Evolutionary conservation across 2,329 filamentous ascomycete genomes (phyloP).

Genomic region (Hypoxylon sp.): DNA sequence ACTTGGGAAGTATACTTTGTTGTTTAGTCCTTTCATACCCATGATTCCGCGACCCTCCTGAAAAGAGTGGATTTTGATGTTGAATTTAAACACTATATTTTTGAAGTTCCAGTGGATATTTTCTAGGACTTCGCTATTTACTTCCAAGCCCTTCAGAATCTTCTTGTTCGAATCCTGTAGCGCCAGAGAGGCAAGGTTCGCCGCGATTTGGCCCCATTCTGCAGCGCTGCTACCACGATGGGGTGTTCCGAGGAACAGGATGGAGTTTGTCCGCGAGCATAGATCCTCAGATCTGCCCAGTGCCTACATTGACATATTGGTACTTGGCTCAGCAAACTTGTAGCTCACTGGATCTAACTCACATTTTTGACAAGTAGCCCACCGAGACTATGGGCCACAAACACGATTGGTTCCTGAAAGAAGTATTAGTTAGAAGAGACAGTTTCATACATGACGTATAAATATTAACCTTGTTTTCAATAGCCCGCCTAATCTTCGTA

Average conservation of each 20-base stretch:
- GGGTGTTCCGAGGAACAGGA: constrained; percentile 60
- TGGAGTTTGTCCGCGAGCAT: constrained; percentile 51
- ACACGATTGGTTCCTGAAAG: constrained; percentile 53
- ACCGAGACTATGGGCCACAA: constrained; percentile 58
- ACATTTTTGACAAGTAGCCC: constrained; percentile 59
- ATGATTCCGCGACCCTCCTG: constrained; percentile 55
- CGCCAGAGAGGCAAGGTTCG: constrained; percentile 54
- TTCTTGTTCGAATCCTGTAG: constrained; percentile 56
- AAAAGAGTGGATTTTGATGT: constrained; percentile 59
- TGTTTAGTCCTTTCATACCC: constrained; percentile 55
- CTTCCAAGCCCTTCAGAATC: constrained; percentile 53
- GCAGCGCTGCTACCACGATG: constrained; percentile 56
- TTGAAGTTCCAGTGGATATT: constrained; percentile 58
- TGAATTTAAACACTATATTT: constrained; percentile 42
- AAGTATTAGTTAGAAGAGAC: background rate
- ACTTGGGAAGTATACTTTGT: constrained; percentile 57
- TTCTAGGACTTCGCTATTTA: constrained; percentile 57
- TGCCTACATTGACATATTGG: constrained; percentile 47
- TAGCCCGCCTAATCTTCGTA: constrained; percentile 53
- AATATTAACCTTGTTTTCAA: constrained; percentile 48
- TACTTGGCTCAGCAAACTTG: background rate
- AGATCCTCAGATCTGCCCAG: constrained; percentile 52
- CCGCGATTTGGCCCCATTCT: constrained; percentile 55
- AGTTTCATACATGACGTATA: background rate
- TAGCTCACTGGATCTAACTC: constrained; percentile 6